These are phyloP conservation scores for Paecilomyces niveus DNA, from an alignment of 2,329 filamentous ascomycete species.

Conservation along the genomic window DNA sequence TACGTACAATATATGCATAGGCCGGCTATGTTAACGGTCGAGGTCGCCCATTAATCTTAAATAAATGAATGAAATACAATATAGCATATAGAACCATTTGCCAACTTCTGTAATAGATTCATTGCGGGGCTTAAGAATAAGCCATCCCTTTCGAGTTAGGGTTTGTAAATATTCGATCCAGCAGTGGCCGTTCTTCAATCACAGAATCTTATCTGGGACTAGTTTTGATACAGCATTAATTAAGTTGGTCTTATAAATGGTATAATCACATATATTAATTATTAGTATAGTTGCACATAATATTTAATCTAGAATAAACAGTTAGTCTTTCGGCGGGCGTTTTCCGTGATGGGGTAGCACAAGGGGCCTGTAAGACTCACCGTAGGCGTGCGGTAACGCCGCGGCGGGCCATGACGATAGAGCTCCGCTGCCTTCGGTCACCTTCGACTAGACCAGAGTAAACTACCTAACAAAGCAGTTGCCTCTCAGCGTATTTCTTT, in stretches of 20 bases:
- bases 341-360: background rate
- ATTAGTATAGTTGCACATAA: no score
- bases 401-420: constrained; percentile 16
- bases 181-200: no score
- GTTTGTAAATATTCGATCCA: no score
- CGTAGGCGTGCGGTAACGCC: constrained; percentile 4
- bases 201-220: no score
- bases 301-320: no score
- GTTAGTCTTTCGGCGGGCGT: background rate
- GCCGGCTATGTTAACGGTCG: background rate
- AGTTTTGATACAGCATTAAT: no score
- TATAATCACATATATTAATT: no score
- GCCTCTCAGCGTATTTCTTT: background rate
- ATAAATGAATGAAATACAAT: background rate
- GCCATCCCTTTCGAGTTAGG: no score
- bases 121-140: no score
- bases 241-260: no score
- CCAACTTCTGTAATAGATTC: background rate
- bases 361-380: background rate
- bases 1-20: background rate
- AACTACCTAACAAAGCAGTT: background rate
- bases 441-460: background rate
- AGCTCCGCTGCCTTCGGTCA: constrained; percentile 12
- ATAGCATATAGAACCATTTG: background rate
- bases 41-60: background rate